Evolutionary conservation across 352 stramenopile species (phyloP).

Genomic region (Phytophthora quininea): DNA sequence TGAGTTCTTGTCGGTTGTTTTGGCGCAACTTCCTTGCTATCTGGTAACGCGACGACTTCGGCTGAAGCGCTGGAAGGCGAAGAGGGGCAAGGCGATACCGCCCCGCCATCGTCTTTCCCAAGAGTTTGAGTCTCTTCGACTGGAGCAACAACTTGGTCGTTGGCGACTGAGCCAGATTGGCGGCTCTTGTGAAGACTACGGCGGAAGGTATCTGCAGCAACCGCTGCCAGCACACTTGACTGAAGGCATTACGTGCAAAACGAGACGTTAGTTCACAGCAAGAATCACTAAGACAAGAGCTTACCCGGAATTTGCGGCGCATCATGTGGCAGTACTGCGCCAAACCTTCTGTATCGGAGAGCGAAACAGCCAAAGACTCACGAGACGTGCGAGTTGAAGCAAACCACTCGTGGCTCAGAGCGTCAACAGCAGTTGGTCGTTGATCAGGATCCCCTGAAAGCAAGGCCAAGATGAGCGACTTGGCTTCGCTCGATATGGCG

Average conservation of each 20-base stretch:
- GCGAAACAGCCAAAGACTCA: slow-evolving; percentile 46
- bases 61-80: slow-evolving; percentile 26
- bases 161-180: slow-evolving; percentile 17
- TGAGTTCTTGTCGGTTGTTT: slow-evolving; percentile 1
- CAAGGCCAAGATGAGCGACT: slow-evolving; percentile 47
- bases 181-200: slow-evolving; percentile 54
- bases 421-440: slow-evolving; percentile 39
- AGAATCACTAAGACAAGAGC: slow-evolving; percentile 5
- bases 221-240: slow-evolving; percentile 65
- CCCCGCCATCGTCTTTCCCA: not conserved
- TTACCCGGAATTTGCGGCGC: slow-evolving; percentile 69
- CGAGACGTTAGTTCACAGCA: not conserved
- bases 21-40: not conserved
- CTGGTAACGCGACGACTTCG: slow-evolving; percentile 2
- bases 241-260: slow-evolving; percentile 6
- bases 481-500: slow-evolving; percentile 55
- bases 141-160: not conserved
- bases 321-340: slow-evolving; percentile 62
- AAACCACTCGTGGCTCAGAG: slow-evolving; percentile 61
- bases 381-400: slow-evolving; percentile 47
- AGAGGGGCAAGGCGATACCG: slow-evolving; percentile 15
- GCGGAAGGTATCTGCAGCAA: slow-evolving; percentile 58
- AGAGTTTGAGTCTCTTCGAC: too few relatives aligned
- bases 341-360: slow-evolving; percentile 56
- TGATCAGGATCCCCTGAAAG: slow-evolving; percentile 37